Evolutionary conservation across 1,284 basidiomycete genomes (phyloP).

Genomic region (Singerocomus rubriflavus): DNA sequence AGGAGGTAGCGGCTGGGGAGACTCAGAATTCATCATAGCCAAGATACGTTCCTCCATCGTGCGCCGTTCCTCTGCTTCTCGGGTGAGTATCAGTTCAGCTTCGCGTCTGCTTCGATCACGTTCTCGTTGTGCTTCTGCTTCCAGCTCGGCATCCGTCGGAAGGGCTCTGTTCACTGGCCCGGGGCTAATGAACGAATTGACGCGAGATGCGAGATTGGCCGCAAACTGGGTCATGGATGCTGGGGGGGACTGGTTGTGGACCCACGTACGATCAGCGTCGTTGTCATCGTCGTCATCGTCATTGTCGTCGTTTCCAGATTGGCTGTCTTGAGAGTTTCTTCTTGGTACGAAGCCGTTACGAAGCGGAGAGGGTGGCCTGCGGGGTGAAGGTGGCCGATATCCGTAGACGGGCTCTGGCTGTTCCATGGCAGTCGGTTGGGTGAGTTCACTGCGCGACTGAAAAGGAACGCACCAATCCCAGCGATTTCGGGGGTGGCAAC

Average conservation of each 20-base stretch:
- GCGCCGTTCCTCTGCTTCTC: slow-evolving; percentile 65
- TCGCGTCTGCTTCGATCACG: slow-evolving; percentile 69
- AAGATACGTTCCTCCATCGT: slow-evolving; percentile 70
- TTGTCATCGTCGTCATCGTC: slow-evolving; percentile 49
- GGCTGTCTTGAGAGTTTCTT: slow-evolving; percentile 53
- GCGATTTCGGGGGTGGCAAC: slow-evolving; percentile 28
- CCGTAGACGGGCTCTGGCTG: slow-evolving; percentile 36
- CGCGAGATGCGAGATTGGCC: slow-evolving; percentile 64
- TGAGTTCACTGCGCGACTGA: neutral
- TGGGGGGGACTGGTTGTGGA: slow-evolving; percentile 47
- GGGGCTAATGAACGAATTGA: slow-evolving; percentile 59
- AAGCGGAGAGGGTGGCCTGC: slow-evolving; percentile 64
- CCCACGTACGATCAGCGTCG: slow-evolving; percentile 41
- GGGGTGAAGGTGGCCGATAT: slow-evolving; percentile 27
- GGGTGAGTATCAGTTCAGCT: slow-evolving; percentile 69
- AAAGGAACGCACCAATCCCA: slow-evolving; percentile 25
- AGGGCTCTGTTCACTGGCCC: slow-evolving; percentile 41
- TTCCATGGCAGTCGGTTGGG: slow-evolving; percentile 14
- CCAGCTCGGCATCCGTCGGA: slow-evolving; percentile 71
- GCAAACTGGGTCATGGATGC: slow-evolving; percentile 71
- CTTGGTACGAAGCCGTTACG: slow-evolving; percentile 45
- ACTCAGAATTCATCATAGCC: slow-evolving; percentile 55
- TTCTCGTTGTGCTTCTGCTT: slow-evolving; percentile 72
- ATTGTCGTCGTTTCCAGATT: slow-evolving; percentile 44
- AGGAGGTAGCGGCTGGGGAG: slow-evolving; percentile 43